These are phyloP conservation scores for Blastocystis sp. DNA, from an alignment of 352 stramenopile genomes.

Conservation along the genomic window DNA sequence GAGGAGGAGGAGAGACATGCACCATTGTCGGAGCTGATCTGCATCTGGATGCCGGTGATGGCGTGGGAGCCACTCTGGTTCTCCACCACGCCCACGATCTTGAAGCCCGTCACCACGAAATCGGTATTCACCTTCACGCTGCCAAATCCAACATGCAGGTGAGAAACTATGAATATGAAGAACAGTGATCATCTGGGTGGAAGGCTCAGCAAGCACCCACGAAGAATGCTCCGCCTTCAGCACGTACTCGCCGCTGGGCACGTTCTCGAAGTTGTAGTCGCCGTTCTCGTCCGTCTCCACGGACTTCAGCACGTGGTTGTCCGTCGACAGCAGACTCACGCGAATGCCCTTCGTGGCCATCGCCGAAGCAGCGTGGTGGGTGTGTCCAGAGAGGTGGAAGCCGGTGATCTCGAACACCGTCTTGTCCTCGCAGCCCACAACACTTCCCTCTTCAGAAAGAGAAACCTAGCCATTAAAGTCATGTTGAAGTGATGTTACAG, in stretches of 20 bases:
- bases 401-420: slow-evolving; percentile 39
- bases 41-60: background rate
- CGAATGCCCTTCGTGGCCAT: background rate
- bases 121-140: background rate
- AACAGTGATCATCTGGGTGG: background rate
- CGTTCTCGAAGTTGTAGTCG: slow-evolving; percentile 19
- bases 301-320: background rate
- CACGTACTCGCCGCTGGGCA: slow-evolving; percentile 38
- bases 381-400: slow-evolving; percentile 20
- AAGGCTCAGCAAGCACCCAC: slow-evolving; percentile 15
- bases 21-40: background rate
- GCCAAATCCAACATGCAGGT: slow-evolving; percentile 11
- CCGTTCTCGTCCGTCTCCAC: slow-evolving; percentile 25
- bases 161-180: background rate
- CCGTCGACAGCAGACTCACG: background rate
- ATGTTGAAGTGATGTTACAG: background rate
- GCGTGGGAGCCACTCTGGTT: background rate
- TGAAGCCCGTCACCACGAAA: slow-evolving; percentile 40
- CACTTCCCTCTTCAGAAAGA: slow-evolving; percentile 17
- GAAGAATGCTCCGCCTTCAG: slow-evolving; percentile 33
- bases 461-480: background rate
- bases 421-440: slow-evolving; percentile 36
- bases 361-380: background rate
- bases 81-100: slow-evolving; percentile 15
- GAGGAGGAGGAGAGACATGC: background rate